These are phyloP conservation scores for Bretziella fagacearum DNA, from an alignment of 2,329 filamentous ascomycete genomes.

Conservation along the genomic window DNA sequence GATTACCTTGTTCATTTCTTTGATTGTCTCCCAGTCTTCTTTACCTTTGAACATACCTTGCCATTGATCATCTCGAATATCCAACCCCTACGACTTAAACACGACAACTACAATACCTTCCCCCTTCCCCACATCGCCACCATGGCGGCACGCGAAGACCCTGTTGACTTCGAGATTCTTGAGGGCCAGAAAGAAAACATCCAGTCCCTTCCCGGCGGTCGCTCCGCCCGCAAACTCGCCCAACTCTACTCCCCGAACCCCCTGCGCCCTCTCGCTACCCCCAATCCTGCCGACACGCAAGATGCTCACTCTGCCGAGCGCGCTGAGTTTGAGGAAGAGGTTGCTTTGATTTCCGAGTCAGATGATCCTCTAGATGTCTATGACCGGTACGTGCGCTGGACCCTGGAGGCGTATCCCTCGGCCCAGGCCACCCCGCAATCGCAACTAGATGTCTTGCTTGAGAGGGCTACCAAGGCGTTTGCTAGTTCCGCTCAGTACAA, in stretches of 20 bases:
- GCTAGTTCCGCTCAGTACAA: slow-evolving; percentile 75
- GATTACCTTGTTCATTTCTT: too few species aligned
- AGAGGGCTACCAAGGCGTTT: slow-evolving; percentile 84
- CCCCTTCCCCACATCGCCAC: slow-evolving; percentile 17
- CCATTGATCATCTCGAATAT: too few species aligned
- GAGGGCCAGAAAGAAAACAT: slow-evolving; percentile 98
- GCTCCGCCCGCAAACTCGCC: slow-evolving; percentile 78
- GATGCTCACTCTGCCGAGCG: slow-evolving; percentile 66
- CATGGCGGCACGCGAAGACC: slow-evolving; percentile 35
- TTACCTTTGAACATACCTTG: too few species aligned
- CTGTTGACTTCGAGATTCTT: slow-evolving; percentile 75
- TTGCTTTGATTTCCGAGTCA: slow-evolving; percentile 61
- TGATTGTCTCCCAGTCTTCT: too few species aligned
- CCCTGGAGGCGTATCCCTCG: slow-evolving; percentile 82
- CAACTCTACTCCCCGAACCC: slow-evolving; percentile 58
- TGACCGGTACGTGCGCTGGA: slow-evolving; percentile 96
- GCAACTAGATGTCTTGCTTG: slow-evolving; percentile 74
- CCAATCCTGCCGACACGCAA: slow-evolving; percentile 54
- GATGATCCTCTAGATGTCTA: slow-evolving; percentile 93
- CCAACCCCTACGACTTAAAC: too few species aligned
- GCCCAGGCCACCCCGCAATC: slow-evolving; percentile 83
- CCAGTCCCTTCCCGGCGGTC: slow-evolving; percentile 68
- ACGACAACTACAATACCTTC: too few species aligned
- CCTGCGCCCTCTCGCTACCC: slow-evolving; percentile 39
- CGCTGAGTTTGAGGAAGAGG: slow-evolving; percentile 71